These are phyloP conservation scores for Neofusicoccum ribis DNA, from an alignment of 2,329 filamentous ascomycete genomes.

Conservation along the genomic window DNA sequence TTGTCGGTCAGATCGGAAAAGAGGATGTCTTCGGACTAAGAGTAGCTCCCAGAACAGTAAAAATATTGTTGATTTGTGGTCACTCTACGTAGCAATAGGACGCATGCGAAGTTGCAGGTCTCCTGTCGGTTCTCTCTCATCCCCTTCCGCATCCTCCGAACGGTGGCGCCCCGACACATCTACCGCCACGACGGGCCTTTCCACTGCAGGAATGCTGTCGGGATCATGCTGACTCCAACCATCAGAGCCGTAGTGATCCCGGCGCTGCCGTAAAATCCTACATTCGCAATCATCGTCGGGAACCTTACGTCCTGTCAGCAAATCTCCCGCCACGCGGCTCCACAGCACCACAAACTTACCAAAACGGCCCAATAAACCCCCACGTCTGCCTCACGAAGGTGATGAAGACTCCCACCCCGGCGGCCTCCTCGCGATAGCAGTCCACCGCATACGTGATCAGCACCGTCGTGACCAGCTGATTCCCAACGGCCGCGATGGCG, in stretches of 20 bases:
- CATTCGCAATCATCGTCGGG: conserved; percentile 39
- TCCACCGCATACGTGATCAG: conserved; percentile 63
- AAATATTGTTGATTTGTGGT: neutral
- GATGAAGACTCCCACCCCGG: conserved; percentile 60
- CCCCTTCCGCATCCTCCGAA: too few relatives aligned
- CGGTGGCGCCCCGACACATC: neutral
- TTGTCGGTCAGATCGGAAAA: too few relatives aligned
- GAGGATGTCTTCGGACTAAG: too few relatives aligned
- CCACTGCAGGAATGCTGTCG: neutral
- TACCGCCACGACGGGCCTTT: neutral
- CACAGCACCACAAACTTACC: conserved; percentile 24
- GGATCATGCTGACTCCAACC: conserved; percentile 27
- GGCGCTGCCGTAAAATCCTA: conserved; percentile 38
- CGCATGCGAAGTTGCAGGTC: too few relatives aligned
- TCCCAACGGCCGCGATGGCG: conserved; percentile 54
- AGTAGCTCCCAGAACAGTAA: neutral
- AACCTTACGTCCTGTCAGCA: conserved; percentile 17
- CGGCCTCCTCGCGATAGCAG: conserved; percentile 54
- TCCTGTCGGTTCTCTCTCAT: too few relatives aligned
- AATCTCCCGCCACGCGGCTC: too few relatives aligned
- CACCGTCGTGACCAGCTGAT: conserved; percentile 63
- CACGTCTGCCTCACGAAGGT: conserved; percentile 55
- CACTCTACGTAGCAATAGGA: too few relatives aligned
- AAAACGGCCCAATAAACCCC: conserved; percentile 45
- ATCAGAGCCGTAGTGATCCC: conserved; percentile 25